Evolutionary conservation across 345 rosid species (phyloP).

Genomic region (Eucalyptus marginata): DNA sequence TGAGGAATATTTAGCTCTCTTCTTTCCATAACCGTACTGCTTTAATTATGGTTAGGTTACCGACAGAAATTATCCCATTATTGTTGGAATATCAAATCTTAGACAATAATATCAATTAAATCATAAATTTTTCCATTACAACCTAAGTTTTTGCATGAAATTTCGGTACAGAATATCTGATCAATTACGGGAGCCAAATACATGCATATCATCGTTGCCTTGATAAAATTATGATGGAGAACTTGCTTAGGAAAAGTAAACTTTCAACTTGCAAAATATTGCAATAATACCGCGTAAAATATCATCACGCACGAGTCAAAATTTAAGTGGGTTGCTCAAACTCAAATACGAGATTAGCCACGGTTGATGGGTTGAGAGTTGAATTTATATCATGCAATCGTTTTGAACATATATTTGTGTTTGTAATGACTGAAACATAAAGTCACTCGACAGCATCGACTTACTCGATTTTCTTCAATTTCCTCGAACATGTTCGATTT

Average conservation of each 20-base stretch:
- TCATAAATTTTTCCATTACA: no score
- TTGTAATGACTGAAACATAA: accelerated
- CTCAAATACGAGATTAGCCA: neutral
- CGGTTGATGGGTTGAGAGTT: neutral
- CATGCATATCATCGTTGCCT: neutral
- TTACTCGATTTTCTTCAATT: neutral
- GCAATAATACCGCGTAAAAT: accelerated
- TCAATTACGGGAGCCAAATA: neutral
- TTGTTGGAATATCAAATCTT: no score
- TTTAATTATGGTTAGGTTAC: neutral
- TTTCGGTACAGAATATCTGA: no score
- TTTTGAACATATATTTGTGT: neutral
- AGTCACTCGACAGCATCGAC: accelerated
- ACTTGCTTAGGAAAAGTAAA: neutral
- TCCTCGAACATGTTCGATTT: neutral
- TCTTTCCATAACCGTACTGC: neutral
- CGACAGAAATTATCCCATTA: no score
- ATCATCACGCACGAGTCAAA: neutral
- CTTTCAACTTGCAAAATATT: neutral
- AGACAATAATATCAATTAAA: no score
- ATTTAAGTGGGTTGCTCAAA: neutral
- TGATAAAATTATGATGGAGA: neutral
- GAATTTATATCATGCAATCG: neutral
- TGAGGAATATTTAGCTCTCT: no score
- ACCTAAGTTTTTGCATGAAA: no score